These are phyloP conservation scores for Boletus sensibilis DNA, from an alignment of 768 basidiomycete species.

Conservation along the genomic window DNA sequence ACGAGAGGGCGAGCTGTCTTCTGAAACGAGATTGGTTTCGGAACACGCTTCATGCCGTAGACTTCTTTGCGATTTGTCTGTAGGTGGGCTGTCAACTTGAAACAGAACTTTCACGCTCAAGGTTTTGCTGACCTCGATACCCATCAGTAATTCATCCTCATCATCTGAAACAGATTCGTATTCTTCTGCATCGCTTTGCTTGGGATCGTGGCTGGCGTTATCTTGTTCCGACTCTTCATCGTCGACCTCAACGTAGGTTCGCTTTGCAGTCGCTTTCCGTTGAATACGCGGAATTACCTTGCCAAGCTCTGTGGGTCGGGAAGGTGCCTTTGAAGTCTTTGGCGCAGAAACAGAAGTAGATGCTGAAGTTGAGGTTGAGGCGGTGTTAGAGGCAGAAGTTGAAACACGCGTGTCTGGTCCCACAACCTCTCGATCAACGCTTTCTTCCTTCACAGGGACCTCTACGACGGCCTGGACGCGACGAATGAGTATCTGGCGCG, in stretches of 20 bases:
- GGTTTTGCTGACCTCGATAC: slow-evolving; percentile 46
- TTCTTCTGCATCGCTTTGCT: slow-evolving; percentile 13
- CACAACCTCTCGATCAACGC: slow-evolving; percentile 40
- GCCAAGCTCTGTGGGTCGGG: not conserved
- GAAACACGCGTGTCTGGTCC: slow-evolving; percentile 3
- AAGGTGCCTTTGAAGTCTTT: slow-evolving; percentile 13
- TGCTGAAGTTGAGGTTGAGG: slow-evolving; percentile 16
- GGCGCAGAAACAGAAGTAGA: not conserved
- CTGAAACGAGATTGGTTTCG: slow-evolving; percentile 1
- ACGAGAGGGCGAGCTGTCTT: slow-evolving; percentile 6
- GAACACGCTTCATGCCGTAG: slow-evolving; percentile 31
- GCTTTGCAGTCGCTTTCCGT: slow-evolving; percentile 25
- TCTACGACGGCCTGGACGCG: slow-evolving; percentile 61
- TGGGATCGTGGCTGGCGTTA: slow-evolving; percentile 5
- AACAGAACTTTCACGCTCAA: not conserved
- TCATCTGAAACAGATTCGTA: slow-evolving; percentile 37
- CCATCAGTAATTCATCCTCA: slow-evolving; percentile 63
- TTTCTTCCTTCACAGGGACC: slow-evolving; percentile 64
- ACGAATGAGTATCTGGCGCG: slow-evolving; percentile 45
- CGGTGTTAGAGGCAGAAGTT: slow-evolving; percentile 9
- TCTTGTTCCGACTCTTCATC: slow-evolving; percentile 28
- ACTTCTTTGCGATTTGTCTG: slow-evolving; percentile 44
- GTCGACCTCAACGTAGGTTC: slow-evolving; percentile 34
- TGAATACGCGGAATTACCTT: slow-evolving; percentile 13
- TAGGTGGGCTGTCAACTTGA: slow-evolving; percentile 1